Conservation (phyloP, 257 asterid genomes). For the Plantago major region DNA sequence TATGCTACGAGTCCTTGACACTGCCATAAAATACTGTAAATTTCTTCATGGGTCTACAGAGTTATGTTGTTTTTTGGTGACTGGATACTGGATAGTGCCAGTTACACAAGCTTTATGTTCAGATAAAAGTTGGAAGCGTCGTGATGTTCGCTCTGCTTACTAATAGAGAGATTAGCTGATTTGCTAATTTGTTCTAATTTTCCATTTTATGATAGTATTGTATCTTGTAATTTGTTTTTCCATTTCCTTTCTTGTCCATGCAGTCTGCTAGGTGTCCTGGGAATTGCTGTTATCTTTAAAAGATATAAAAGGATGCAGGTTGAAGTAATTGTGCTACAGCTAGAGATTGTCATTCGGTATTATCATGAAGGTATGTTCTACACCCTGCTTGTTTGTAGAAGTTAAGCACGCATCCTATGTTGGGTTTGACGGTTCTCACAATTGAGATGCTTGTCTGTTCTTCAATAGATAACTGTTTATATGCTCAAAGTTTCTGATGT, state of each 20-base stretch:
- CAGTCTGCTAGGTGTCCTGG: conserved; percentile 10
- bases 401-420: background rate
- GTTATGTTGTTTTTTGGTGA: too few relatives aligned
- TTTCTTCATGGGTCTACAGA: too few relatives aligned
- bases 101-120: conserved; percentile 13
- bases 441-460: too few relatives aligned
- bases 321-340: conserved; percentile 10
- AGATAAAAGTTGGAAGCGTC: conserved; percentile 21
- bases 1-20: conserved; percentile 2
- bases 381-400: background rate
- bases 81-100: background rate
- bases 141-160: conserved; percentile 16
- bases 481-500: too few relatives aligned
- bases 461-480: too few relatives aligned
- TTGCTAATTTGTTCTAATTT: conserved; percentile 4
- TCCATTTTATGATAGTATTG: conserved; percentile 3
- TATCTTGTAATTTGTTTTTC: conserved; percentile 3
- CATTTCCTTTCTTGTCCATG: conserved; percentile 12
- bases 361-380: conserved; percentile 22
- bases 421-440: background rate
- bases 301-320: conserved; percentile 4
- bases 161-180: conserved; percentile 1
- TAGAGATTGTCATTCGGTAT: conserved; percentile 4
- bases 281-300: conserved; percentile 1
- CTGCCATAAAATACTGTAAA: too few relatives aligned